Conservation (phyloP, 2,329 filamentous ascomycete species). For the Clarireedia homoeocarpa region DNA sequence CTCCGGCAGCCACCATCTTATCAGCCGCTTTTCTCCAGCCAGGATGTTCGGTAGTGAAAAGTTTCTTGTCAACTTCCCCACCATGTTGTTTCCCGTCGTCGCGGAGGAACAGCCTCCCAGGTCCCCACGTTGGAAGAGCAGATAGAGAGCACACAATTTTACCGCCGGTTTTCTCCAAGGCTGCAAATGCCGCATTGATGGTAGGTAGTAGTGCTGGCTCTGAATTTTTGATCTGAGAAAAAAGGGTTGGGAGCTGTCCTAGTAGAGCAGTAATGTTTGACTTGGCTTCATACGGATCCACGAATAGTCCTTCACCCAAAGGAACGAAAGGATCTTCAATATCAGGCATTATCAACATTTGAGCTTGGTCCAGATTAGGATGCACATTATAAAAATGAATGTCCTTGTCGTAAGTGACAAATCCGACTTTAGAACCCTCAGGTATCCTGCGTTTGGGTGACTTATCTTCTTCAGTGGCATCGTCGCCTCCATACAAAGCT, state of each 20-base stretch:
- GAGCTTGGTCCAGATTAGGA: conserved; percentile 70
- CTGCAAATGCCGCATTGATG: conserved; percentile 75
- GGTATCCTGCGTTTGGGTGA: conserved; percentile 55
- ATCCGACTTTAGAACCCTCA: conserved; percentile 77
- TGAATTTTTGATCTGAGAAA: conserved; percentile 79
- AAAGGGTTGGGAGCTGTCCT: conserved; percentile 73
- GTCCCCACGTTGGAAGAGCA: conserved; percentile 85
- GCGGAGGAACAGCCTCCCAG: conserved; percentile 73
- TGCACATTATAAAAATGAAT: conserved; percentile 97
- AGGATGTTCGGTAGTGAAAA: conserved; percentile 84
- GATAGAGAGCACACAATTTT: conserved; percentile 86
- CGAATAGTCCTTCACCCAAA: conserved; percentile 83
- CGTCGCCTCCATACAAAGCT: conserved; percentile 70
- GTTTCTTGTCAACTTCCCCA: conserved; percentile 84
- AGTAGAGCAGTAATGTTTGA: conserved; percentile 83
- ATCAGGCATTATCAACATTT: conserved; percentile 98
- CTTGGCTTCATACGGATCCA: conserved; percentile 87
- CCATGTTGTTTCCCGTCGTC: conserved; percentile 83
- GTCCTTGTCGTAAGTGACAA: conserved; percentile 93
- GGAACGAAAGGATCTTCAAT: conserved; percentile 95
- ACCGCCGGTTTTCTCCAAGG: conserved; percentile 78
- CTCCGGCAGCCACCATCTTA: conserved; percentile 78
- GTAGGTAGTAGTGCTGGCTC: conserved; percentile 83
- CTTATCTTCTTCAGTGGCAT: conserved; percentile 40
- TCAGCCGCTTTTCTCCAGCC: conserved; percentile 79